These are phyloP conservation scores for Flaveria robusta DNA, from an alignment of 129 eudicot species.

Conservation along the genomic window DNA sequence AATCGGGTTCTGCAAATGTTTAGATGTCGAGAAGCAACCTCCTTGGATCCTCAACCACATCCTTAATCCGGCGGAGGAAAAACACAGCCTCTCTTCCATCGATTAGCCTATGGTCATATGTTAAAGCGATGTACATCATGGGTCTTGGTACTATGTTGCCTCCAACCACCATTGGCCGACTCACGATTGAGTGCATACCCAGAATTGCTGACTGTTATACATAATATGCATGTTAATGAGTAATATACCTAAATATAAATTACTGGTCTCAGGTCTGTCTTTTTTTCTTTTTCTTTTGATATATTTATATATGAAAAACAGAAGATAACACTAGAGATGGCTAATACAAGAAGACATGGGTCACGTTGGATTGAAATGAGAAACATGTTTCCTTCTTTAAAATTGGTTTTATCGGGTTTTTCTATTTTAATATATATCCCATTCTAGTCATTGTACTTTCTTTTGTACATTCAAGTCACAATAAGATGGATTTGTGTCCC, in stretches of 20 bases:
- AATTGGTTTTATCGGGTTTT: not conserved
- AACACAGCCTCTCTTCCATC: slow-evolving; percentile 99
- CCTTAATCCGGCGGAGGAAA: slow-evolving; percentile 85
- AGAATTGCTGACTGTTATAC: slow-evolving; percentile 75
- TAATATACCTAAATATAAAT: not conserved
- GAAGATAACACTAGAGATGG: not conserved
- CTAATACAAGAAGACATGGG: not conserved
- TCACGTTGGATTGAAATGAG: not conserved
- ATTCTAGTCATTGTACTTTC: not conserved
- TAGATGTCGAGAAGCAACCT: slow-evolving; percentile 78
- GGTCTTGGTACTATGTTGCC: slow-evolving; percentile 86
- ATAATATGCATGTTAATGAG: not conserved
- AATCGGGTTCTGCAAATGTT: slow-evolving; percentile 12
- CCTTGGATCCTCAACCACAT: slow-evolving; percentile 91
- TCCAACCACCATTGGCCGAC: slow-evolving; percentile 91
- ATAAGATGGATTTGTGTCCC: slow-evolving; percentile 2
- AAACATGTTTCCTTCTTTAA: not conserved
- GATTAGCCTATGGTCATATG: slow-evolving; percentile 96
- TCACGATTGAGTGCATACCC: slow-evolving; percentile 90
- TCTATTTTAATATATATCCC: not conserved
- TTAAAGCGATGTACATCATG: slow-evolving; percentile 95
- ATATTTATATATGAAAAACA: not conserved
- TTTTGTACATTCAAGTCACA: not conserved
- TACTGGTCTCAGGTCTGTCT: no score
- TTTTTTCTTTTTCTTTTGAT: no score